Conservation (phyloP, 2,329 filamentous ascomycete species). For the Phaeosphaeriaceae sp. region DNA sequence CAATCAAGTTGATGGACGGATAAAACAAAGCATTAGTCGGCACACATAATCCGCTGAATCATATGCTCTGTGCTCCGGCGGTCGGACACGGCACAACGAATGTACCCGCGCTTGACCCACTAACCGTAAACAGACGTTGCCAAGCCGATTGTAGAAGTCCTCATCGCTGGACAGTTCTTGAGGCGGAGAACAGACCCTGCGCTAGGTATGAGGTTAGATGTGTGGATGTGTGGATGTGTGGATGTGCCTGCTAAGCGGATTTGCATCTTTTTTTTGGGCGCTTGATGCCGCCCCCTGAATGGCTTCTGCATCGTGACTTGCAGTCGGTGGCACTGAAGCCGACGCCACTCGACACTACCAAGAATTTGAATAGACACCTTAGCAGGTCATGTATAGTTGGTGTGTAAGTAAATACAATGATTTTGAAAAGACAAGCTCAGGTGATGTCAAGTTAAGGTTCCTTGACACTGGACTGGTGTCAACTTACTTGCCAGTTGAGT, state of each 20-base stretch:
- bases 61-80: too few species aligned
- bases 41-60: too few species aligned
- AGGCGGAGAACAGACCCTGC: too few species aligned
- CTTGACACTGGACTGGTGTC: constrained; percentile 1
- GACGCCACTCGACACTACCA: background rate
- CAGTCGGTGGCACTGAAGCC: constrained; percentile 8
- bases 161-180: too few species aligned
- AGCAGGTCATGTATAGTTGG: too few species aligned
- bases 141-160: too few species aligned
- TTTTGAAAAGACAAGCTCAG: background rate
- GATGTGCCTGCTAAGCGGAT: constrained; percentile 6
- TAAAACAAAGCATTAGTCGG: too few species aligned
- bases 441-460: constrained; percentile 5
- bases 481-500: background rate
- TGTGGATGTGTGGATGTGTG: constrained; percentile 2
- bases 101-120: background rate
- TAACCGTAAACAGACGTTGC: too few species aligned
- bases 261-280: constrained; percentile 4
- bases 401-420: too few species aligned
- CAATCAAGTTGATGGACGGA: too few species aligned
- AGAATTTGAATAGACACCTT: too few species aligned
- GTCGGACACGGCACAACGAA: background rate
- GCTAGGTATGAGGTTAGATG: constrained; percentile 1
- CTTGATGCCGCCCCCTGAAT: constrained; percentile 20
- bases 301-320: constrained; percentile 8